Base-by-base conservation (phyloP, 768 basidiomycete genomes). In the Cantharellus anzutake region DNA sequence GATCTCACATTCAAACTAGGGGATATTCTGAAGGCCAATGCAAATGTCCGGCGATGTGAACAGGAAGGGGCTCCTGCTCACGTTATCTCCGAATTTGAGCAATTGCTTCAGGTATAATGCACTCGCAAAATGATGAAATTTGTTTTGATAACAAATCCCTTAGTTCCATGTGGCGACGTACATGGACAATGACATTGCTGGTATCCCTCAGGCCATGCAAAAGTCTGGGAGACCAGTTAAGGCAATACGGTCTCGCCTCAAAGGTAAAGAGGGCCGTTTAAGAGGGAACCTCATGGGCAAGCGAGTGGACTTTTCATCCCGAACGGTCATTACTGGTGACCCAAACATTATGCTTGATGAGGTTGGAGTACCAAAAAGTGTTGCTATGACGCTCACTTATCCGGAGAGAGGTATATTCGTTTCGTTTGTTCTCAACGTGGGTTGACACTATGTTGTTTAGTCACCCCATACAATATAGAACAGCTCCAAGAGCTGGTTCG, bases 111-210 rank as follows among this genome's bases (percentile, higher is more conserved):
- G 80, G 90, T 88, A 62, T 59, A 29, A 29, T 29, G 78, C 70
- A 3, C 4, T n/a, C 5, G 42, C 39, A 57, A 58, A 38, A 29
- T 42, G 58, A 56, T 35, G 52, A 61, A 48, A 5, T 41, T 51
- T 61, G 51, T 51, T 58, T 62, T 42, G 5, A 41, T 1, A 16
- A 40, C 35, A 41, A 37, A 39, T 16, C 5, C 20, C 39, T 5
- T 64, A 96, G 90, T 99, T 93, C 69, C 96, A 99, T 68, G 92
- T 97, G 62, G 96, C 96, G 2, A 98, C 96, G 0, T 99, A 98
- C 69, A 99, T 99, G 94, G 96, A 99, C 68, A 99, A 99, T 68
- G 93, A 98, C 68, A 93, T 98, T 60, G 92, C 96, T 41, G 96
- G 96, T 51, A 89, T 97, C 41, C 96, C 96, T 1, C 94, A 97